phyloP scores from a whole-genome alignment of 306 rosid genomes.

The Vigna angularis region DNA sequence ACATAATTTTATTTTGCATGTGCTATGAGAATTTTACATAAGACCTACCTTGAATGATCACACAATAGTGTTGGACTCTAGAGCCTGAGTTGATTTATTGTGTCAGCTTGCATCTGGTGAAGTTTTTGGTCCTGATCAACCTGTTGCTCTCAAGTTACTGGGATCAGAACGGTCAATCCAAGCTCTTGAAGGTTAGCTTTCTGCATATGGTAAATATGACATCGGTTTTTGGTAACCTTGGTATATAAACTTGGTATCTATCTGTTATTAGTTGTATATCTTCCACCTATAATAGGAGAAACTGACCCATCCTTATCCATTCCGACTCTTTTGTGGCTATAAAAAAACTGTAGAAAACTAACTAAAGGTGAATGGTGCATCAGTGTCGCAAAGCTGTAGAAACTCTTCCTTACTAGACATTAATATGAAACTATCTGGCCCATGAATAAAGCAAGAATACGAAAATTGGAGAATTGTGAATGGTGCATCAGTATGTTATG shows the following conservation, averaged over 20 bases:
- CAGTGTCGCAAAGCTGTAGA: background rate
- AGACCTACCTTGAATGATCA: conserved; percentile 12
- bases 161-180: conserved; percentile 91
- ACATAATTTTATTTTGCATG: conserved; percentile 8
- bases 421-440: background rate
- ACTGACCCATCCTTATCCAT: conserved; percentile 25
- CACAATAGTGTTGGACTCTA: conserved; percentile 20
- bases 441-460: background rate
- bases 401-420: background rate
- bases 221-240: background rate
- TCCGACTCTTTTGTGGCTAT: conserved; percentile 1
- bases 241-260: too few relatives aligned
- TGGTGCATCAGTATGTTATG: background rate
- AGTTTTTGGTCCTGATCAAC: conserved; percentile 95
- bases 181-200: conserved; percentile 91
- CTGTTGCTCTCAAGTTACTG: conserved; percentile 83
- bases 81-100: conserved; percentile 45
- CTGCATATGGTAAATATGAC: conserved; percentile 8
- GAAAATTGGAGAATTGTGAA: conserved; percentile 1
- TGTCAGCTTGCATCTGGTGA: conserved; percentile 93
- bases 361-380: background rate
- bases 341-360: background rate
- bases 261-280: background rate
- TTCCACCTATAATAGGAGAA: conserved; percentile 25
- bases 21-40: conserved; percentile 9